These are phyloP conservation scores for Cucumis hystrix DNA, from an alignment of 306 rosid species.

Conservation along the genomic window DNA sequence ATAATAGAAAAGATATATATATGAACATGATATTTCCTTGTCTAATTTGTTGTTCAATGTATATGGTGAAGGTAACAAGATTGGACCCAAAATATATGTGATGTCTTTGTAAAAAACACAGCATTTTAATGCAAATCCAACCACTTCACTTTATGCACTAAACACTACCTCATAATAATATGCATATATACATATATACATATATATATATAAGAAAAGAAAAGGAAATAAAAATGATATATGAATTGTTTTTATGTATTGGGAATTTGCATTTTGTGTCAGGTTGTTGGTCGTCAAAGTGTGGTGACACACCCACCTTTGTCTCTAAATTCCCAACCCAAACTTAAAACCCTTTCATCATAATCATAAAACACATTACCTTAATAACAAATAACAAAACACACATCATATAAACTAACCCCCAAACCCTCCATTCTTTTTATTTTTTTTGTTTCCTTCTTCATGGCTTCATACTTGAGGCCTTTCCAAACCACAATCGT, in stretches of 20 bases:
- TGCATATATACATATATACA: too few species aligned
- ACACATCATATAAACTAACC: neutral
- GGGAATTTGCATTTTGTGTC: neutral
- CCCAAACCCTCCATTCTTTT: neutral
- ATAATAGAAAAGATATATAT: neutral
- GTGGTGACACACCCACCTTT: neutral
- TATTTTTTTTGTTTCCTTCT: constrained; percentile 1
- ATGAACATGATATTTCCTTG: neutral
- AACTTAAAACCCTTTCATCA: neutral
- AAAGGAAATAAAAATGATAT: too few species aligned
- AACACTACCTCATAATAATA: too few species aligned
- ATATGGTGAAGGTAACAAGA: neutral
- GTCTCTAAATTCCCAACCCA: neutral
- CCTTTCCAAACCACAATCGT: neutral
- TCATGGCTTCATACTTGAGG: neutral
- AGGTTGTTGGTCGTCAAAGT: constrained; percentile 6
- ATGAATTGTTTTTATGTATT: neutral
- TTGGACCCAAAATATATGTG: constrained; percentile 6
- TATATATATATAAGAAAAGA: too few species aligned
- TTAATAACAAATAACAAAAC: neutral
- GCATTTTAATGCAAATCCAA: neutral
- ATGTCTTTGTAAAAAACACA: neutral
- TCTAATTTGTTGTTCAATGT: neutral
- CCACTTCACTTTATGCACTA: neutral
- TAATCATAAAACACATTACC: neutral